These are phyloP conservation scores for Pisolithus thermaeus DNA, from an alignment of 1,284 basidiomycete species.

Conservation along the genomic window DNA sequence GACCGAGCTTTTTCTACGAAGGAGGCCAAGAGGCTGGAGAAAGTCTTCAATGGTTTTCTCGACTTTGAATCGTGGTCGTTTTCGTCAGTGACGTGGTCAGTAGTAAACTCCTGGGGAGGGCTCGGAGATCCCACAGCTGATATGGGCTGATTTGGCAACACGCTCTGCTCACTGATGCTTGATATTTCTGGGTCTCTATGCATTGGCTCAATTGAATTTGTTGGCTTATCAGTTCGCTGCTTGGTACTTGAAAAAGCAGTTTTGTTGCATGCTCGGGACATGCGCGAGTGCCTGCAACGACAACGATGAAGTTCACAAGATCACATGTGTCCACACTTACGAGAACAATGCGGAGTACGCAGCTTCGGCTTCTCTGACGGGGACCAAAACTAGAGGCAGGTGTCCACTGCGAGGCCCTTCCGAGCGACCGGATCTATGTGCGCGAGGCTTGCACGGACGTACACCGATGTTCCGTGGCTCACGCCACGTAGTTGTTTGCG, in stretches of 20 bases:
- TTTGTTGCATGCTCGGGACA: not conserved
- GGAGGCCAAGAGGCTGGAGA: not conserved
- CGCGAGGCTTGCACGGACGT: not conserved
- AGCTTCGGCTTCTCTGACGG: constrained; percentile 23
- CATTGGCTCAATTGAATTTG: no score
- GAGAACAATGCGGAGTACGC: constrained; percentile 25
- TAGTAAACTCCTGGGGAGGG: no score
- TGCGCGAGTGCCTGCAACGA: constrained; percentile 4
- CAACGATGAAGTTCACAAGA: not conserved
- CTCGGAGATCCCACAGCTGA: no score
- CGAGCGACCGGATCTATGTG: not conserved
- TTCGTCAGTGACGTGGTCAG: no score
- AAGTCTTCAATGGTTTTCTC: constrained; percentile 3
- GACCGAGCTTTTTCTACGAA: not conserved
- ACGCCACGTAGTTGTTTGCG: not conserved
- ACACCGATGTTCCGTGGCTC: not conserved
- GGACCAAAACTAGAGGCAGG: constrained; percentile 20
- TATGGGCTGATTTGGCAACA: not conserved
- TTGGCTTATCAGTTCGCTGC: no score
- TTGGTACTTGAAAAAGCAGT: not conserved
- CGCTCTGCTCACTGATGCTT: no score
- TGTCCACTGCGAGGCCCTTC: constrained; percentile 1
- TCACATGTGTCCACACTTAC: constrained; percentile 12
- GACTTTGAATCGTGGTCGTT: not conserved
- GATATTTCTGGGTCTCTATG: no score